Percentiles rank a stretch among this genome's conserved stretches.
Conservation (phyloP, 805 yeast genomes). For the Myxozyma kluyveri region DNA sequence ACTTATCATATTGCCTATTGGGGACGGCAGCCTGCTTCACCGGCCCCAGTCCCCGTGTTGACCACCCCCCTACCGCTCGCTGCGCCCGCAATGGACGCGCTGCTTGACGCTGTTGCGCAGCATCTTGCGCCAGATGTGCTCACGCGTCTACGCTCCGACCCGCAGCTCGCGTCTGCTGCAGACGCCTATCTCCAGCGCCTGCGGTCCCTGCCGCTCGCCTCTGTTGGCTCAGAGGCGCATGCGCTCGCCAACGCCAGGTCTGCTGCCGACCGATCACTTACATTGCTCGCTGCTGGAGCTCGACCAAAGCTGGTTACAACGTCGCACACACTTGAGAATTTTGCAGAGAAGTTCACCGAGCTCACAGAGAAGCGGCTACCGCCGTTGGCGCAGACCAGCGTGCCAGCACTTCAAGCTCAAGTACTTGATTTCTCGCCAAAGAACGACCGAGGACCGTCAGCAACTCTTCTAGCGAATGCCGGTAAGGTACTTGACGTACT, state of each 20-base stretch:
- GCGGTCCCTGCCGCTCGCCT: conserved; percentile 27
- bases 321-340: conserved; percentile 25
- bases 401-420: conserved; percentile 9
- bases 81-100: conserved; percentile 7
- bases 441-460: conserved; percentile 32
- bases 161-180: background rate
- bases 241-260: conserved; percentile 25
- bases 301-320: conserved; percentile 26
- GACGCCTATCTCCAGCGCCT: conserved; percentile 32
- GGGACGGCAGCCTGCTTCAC: too few relatives aligned
- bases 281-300: conserved; percentile 19
- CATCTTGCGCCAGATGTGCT: conserved; percentile 22
- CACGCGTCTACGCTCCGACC: background rate
- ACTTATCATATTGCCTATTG: too few relatives aligned
- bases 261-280: conserved; percentile 27
- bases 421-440: conserved; percentile 21
- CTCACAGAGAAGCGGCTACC: conserved; percentile 27
- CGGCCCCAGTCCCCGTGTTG: too few relatives aligned
- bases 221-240: conserved; percentile 28
- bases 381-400: conserved; percentile 9
- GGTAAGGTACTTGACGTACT: conserved; percentile 72
- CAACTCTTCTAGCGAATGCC: conserved; percentile 55
- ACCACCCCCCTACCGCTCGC: too few relatives aligned
- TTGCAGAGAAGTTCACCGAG: conserved; percentile 28
- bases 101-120: conserved; percentile 31